Evolutionary conservation across 192 early-diverging fungal species (phyloP).

Genomic region (Helicostylum pulchrum): DNA sequence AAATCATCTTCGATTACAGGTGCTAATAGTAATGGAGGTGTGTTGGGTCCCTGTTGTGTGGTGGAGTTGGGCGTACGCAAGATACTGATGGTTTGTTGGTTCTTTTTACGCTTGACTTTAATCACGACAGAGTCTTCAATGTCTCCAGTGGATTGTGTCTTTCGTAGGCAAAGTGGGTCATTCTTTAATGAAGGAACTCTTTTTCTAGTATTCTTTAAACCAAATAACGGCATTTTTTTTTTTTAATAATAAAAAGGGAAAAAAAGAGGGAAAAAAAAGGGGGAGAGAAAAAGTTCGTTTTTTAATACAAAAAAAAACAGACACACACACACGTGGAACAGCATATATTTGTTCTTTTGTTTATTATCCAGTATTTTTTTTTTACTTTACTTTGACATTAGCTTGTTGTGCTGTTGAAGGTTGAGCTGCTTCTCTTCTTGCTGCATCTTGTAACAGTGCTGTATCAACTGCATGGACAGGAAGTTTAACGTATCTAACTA

Average conservation of each 20-base stretch:
- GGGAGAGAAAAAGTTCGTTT: not conserved
- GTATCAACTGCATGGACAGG: constrained; percentile 89
- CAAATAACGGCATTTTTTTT: constrained; percentile 11
- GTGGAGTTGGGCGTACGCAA: not conserved
- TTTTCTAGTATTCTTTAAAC: constrained; percentile 10
- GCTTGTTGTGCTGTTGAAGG: constrained; percentile 43
- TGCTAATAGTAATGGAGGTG: not conserved
- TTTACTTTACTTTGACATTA: constrained; percentile 41
- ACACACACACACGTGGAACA: constrained; percentile 5
- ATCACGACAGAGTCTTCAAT: constrained; percentile 1
- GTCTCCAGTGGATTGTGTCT: constrained; percentile 5
- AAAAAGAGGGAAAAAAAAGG: not conserved
- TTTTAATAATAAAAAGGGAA: not conserved
- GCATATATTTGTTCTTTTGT: not conserved
- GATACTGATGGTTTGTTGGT: not conserved
- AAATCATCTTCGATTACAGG: not conserved
- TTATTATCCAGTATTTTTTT: not conserved
- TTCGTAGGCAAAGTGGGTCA: not conserved
- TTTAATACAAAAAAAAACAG: not conserved
- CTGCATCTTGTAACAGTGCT: constrained; percentile 94
- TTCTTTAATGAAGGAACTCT: not conserved
- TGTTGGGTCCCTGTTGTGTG: not conserved
- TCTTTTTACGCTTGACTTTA: not conserved
- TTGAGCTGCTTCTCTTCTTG: constrained; percentile 84
- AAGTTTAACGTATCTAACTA: constrained; percentile 94